Conservation (phyloP, 331 rosid species). For the Rhamnella rubrinervis region DNA sequence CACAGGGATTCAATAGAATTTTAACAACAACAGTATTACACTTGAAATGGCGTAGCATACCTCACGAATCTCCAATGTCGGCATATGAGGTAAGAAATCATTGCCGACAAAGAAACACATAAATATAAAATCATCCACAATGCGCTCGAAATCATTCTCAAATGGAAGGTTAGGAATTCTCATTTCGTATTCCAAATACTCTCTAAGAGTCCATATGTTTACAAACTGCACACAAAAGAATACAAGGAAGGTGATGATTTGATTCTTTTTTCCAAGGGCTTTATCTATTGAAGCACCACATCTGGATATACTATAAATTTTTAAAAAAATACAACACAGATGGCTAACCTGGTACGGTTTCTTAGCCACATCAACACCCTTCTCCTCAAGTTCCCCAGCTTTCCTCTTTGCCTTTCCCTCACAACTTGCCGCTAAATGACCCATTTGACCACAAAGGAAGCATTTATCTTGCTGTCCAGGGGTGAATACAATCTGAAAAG, state of each 20-base stretch:
- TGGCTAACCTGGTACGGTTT: slow-evolving; percentile 85
- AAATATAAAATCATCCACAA: slow-evolving; percentile 95
- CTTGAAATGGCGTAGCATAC: slow-evolving; percentile 30
- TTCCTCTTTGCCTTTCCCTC: slow-evolving; percentile 85
- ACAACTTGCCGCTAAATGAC: slow-evolving; percentile 88
- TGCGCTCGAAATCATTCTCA: slow-evolving; percentile 74
- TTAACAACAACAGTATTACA: no score
- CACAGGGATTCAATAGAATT: no score
- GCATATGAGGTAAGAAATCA: slow-evolving; percentile 98
- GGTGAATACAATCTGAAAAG: slow-evolving; percentile 77
- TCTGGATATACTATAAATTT: not conserved
- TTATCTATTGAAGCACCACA: not conserved
- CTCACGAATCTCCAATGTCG: slow-evolving; percentile 97
- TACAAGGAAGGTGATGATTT: no score
- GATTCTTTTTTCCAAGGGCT: not conserved
- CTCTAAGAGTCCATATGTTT: slow-evolving; percentile 92
- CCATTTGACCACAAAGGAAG: slow-evolving; percentile 92
- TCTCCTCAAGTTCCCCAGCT: slow-evolving; percentile 86
- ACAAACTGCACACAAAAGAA: slow-evolving; percentile 58
- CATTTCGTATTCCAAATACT: slow-evolving; percentile 85
- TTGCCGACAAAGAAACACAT: slow-evolving; percentile 96
- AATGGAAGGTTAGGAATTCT: slow-evolving; percentile 69
- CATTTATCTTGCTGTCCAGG: slow-evolving; percentile 96
- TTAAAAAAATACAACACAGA: slow-evolving; percentile 1
- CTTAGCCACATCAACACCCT: slow-evolving; percentile 62